Evolutionary conservation across 208 protist species (phyloP).

Genomic region (Acanthamoeba healyi): DNA sequence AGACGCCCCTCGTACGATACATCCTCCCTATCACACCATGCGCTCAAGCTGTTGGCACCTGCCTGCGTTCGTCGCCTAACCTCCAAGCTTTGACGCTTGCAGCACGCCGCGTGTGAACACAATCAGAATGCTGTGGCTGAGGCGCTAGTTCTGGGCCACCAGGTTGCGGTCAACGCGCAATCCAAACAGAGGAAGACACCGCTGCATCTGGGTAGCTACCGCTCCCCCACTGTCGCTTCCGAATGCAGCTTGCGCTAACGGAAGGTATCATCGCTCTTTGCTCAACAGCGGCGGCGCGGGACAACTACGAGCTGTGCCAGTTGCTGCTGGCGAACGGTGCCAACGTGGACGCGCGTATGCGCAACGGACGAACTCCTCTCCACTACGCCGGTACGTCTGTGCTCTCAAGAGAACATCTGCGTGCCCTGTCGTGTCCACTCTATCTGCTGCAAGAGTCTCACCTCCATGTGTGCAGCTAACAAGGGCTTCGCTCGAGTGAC

Average conservation of each 20-base stretch:
- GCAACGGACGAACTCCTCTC: slow-evolving; percentile 31
- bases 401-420: too few relatives aligned
- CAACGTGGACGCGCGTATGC: slow-evolving; percentile 55
- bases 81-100: too few relatives aligned
- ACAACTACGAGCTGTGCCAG: slow-evolving; percentile 52
- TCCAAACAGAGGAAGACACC: slow-evolving; percentile 33
- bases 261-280: not conserved
- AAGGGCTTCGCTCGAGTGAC: slow-evolving; percentile 36
- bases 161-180: slow-evolving; percentile 30
- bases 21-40: too few relatives aligned
- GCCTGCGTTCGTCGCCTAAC: too few relatives aligned
- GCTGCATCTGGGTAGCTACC: slow-evolving; percentile 24
- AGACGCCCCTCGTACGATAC: slow-evolving; percentile 29
- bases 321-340: slow-evolving; percentile 10
- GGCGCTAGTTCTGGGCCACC: not conserved
- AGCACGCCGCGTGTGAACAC: slow-evolving; percentile 62
- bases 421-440: not conserved
- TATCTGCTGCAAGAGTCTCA: too few relatives aligned
- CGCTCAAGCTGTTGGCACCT: too few relatives aligned
- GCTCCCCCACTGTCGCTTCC: not conserved
- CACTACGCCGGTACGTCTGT: slow-evolving; percentile 20
- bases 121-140: slow-evolving; percentile 4
- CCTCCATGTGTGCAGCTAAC: slow-evolving; percentile 4
- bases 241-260: not conserved
- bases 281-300: not conserved